Conservation (phyloP, 1,284 basidiomycete species). For the Cutaneotrichosporon mucoides region DNA sequence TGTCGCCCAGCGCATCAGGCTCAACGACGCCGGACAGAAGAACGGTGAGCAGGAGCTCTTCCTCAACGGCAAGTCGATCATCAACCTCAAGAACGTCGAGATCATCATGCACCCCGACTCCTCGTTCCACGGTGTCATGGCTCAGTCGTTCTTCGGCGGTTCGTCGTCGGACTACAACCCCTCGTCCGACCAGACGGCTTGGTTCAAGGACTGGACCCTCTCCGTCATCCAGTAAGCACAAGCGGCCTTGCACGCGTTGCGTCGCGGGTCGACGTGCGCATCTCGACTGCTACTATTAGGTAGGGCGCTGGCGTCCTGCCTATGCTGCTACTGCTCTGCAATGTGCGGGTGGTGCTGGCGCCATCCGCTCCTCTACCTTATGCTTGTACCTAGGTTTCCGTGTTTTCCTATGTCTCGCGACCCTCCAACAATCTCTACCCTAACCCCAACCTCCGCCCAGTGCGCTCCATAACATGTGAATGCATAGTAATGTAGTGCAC, state of each 20-base stretch:
- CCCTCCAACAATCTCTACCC: too few relatives aligned
- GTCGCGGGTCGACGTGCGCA: background rate
- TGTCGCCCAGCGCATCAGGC: conserved; percentile 59
- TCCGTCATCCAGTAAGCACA: conserved; percentile 54
- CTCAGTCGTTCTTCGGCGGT: conserved; percentile 64
- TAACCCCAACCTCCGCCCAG: background rate
- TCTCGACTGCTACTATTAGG: too few relatives aligned
- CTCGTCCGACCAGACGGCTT: conserved; percentile 57
- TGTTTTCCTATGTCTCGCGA: background rate
- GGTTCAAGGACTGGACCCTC: conserved; percentile 63
- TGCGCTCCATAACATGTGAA: background rate
- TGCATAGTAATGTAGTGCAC: background rate
- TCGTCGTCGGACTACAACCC: conserved; percentile 53
- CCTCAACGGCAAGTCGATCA: conserved; percentile 58
- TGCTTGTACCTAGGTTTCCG: background rate
- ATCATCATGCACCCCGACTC: conserved; percentile 52
- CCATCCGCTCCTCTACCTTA: background rate
- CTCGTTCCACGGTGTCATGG: conserved; percentile 59
- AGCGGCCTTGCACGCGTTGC: background rate
- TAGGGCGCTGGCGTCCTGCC: too few relatives aligned
- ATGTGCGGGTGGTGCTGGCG: too few relatives aligned
- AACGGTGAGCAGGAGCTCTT: conserved; percentile 56
- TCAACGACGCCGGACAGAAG: conserved; percentile 57
- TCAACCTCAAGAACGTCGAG: conserved; percentile 51
- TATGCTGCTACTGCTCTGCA: too few relatives aligned